Evolutionary conservation across 768 basidiomycete species (phyloP).

Genomic region (Boletellus sp.): DNA sequence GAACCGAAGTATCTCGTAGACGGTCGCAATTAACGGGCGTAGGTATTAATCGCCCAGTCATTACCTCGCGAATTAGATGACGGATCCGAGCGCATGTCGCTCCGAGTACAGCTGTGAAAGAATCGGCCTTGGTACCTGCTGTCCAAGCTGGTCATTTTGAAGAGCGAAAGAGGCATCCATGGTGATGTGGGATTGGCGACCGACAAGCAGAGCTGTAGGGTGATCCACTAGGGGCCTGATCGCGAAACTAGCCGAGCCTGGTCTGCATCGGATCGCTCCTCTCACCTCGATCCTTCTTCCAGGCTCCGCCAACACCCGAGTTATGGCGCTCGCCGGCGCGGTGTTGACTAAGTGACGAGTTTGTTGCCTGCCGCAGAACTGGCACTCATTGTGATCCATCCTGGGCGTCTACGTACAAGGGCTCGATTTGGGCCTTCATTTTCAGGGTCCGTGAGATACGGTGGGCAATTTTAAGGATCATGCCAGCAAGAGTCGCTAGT

Average conservation of each 20-base stretch:
- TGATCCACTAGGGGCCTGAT: too few relatives aligned
- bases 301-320: not conserved
- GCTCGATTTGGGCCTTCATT: slow-evolving; percentile 13
- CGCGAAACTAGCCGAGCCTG: too few relatives aligned
- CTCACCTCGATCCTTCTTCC: too few relatives aligned
- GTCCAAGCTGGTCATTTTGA: not conserved
- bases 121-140: not conserved
- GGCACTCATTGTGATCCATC: not conserved
- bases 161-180: too few relatives aligned
- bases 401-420: slow-evolving; percentile 3
- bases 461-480: slow-evolving; percentile 16
- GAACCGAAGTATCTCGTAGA: not conserved
- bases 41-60: slow-evolving; percentile 7
- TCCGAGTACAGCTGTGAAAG: not conserved
- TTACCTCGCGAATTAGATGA: not conserved
- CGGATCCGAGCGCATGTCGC: not conserved
- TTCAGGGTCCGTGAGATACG: slow-evolving; percentile 22
- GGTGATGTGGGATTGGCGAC: too few relatives aligned
- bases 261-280: too few relatives aligned
- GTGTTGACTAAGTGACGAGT: not conserved
- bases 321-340: not conserved
- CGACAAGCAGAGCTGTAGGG: too few relatives aligned
- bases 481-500: slow-evolving; percentile 1
- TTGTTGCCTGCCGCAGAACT: not conserved
- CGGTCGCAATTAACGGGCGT: not conserved